Percentiles rank a stretch among this genome's conserved stretches.
phyloP scores from a whole-genome alignment of 305 asterid genomes.

The Caryopteris hybrid region DNA sequence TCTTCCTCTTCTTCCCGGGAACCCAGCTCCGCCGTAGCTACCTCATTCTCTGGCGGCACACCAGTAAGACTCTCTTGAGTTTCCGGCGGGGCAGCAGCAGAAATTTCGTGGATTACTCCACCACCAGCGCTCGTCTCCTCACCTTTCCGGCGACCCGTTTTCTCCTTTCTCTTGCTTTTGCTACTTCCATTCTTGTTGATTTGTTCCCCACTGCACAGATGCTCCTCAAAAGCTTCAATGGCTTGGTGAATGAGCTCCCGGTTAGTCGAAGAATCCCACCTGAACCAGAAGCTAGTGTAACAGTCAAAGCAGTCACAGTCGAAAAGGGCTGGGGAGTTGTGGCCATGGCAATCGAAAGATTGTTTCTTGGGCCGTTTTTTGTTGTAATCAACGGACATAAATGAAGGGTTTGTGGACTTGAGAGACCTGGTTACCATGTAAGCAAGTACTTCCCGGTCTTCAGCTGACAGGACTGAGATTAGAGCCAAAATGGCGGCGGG shows the following conservation, averaged over 20 bases:
- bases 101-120: no score
- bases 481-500: slow-evolving; percentile 60
- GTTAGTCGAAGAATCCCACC: slow-evolving; percentile 60
- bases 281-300: slow-evolving; percentile 53
- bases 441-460: slow-evolving; percentile 57
- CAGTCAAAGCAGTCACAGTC: slow-evolving; percentile 64
- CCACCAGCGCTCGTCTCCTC: no score
- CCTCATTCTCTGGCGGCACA: no score
- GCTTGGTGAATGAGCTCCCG: slow-evolving; percentile 58
- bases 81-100: no score
- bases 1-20: no score
- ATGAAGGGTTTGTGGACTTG: slow-evolving; percentile 28
- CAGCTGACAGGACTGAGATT: slow-evolving; percentile 38
- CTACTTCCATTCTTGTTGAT: no score
- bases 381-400: not conserved
- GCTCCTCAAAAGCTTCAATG: slow-evolving; percentile 60
- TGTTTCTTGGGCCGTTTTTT: slow-evolving; percentile 11
- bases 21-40: no score
- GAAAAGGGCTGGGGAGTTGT: slow-evolving; percentile 37
- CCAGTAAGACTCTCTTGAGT: no score
- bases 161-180: no score
- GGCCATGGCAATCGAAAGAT: not conserved
- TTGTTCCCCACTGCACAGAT: no score
- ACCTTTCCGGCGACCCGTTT: no score
- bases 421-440: slow-evolving; percentile 64